Base-by-base conservation (phyloP, 495 filamentous ascomycete species). In the Podospora didyma region DNA sequence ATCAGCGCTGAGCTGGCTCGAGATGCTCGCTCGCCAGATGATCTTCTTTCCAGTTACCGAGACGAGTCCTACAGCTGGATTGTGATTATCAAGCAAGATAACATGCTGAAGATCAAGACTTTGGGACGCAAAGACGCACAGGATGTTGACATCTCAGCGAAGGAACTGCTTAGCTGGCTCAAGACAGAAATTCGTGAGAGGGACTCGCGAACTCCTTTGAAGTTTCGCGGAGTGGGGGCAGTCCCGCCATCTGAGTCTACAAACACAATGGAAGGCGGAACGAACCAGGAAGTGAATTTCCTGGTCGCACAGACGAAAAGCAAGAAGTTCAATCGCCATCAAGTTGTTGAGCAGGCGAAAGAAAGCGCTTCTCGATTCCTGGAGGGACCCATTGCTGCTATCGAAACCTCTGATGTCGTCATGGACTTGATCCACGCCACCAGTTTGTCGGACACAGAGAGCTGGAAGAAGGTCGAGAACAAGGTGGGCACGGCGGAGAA, bases 1-100 rank as follows among this genome's bases (percentile, higher is more conserved):
- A 89, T 96, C 64, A 92, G 84, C 53, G 90, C 95, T n/a, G 94
- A 97, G 74, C 80, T 98, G 10, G 89, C 92, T 19, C 77, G 85
- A 3, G 88, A 92, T 59, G 78, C 81, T 31, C 78, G 85, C n/a
- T 83, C 84, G 3, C 77, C 85, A 0, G 91, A 97, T 73, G 86
- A 90, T 56, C 79, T 96, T 1, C 73, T 88, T 46, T 86, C 89
- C 54, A 80, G 75, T 65, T 85, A 91, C 62, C 73, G 81, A 23
- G 82, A 85, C 45, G 86, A 92, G 52, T 85, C 86, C 17, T 88
- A 96, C 67, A 87, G 82, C 53, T 97, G 92, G 87, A 84, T 96
- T 54, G 79, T 96, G 19, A 85, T 90, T 57, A 83, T 93, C 58
- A 93, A 95, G 65, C 88, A 91, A 64, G 89, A 89, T 48, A 86